Evolutionary conservation across 352 stramenopile genomes (phyloP).

Genomic region (Pythium brassicae): DNA sequence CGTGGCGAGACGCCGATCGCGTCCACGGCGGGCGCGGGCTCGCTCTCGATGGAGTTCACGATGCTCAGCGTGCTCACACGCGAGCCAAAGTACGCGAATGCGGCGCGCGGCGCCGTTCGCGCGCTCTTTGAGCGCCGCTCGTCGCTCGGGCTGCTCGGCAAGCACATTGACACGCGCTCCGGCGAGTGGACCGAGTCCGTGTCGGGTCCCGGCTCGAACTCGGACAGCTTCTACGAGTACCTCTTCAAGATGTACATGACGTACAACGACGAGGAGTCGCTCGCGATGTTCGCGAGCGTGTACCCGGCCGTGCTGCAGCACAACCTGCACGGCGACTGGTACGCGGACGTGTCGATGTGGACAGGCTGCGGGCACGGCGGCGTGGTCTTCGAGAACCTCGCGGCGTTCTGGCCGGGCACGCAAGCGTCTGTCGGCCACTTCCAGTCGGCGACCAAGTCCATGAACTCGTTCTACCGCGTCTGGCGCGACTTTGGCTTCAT

Average conservation of each 20-base stretch:
- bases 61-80: constrained; percentile 88
- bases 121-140: constrained; percentile 75
- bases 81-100: constrained; percentile 62
- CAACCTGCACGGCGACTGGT: constrained; percentile 84
- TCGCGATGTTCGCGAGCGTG: constrained; percentile 88
- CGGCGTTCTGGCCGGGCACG: constrained; percentile 96
- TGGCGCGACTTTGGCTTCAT: constrained; percentile 95
- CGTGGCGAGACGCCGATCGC: constrained; percentile 93
- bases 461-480: constrained; percentile 95
- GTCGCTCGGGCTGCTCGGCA: constrained; percentile 90
- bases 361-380: constrained; percentile 43
- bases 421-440: constrained; percentile 94
- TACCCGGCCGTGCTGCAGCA: constrained; percentile 61
- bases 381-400: constrained; percentile 86
- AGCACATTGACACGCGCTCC: constrained; percentile 93
- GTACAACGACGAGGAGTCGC: constrained; percentile 90
- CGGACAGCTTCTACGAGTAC: constrained; percentile 99
- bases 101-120: constrained; percentile 57
- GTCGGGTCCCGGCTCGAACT: constrained; percentile 90
- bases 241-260: constrained; percentile 96
- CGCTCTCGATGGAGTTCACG: constrained; percentile 96
- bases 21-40: constrained; percentile 95
- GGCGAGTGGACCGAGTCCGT: constrained; percentile 82
- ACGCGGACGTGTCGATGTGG: constrained; percentile 84
- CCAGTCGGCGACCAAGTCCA: constrained; percentile 62